phyloP scores from a whole-genome alignment of 768 basidiomycete genomes.

The Kwoniella dendrophila region DNA sequence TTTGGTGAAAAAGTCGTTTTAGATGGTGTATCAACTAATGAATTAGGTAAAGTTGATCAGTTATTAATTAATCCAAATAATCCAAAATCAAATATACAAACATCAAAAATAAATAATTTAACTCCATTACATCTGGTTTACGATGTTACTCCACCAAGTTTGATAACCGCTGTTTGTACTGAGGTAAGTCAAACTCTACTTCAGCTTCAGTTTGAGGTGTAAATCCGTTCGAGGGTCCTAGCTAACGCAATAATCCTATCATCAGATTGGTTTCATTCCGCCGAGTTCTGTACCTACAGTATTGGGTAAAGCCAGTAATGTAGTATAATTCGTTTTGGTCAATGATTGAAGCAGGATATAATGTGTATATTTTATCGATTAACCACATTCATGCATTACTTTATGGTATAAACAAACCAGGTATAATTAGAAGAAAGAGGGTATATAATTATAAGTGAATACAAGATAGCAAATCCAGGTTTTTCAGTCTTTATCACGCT shows the following conservation, averaged over 20 bases:
- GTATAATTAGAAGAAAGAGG: too few species aligned
- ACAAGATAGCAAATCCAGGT: neutral
- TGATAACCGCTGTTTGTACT: constrained; percentile 93
- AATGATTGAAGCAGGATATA: neutral
- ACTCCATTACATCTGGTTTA: constrained; percentile 85
- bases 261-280: constrained; percentile 76
- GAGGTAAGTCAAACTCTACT: constrained; percentile 61
- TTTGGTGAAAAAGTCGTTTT: constrained; percentile 89
- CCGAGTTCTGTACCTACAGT: constrained; percentile 74
- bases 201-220: neutral
- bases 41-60: constrained; percentile 67
- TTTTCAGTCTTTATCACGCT: constrained; percentile 17
- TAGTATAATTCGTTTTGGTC: constrained; percentile 15
- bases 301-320: constrained; percentile 45
- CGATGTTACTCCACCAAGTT: constrained; percentile 87
- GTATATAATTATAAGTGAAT: too few species aligned
- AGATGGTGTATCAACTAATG: constrained; percentile 94
- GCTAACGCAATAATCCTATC: neutral
- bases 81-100: constrained; percentile 21
- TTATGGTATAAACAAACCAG: too few species aligned
- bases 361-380: neutral
- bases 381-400: constrained; percentile 10
- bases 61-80: constrained; percentile 25
- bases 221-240: neutral
- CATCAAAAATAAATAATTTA: constrained; percentile 53